Base-by-base conservation (phyloP, 2,329 filamentous ascomycete genomes). In the Ploettnerulaceae sp. region DNA sequence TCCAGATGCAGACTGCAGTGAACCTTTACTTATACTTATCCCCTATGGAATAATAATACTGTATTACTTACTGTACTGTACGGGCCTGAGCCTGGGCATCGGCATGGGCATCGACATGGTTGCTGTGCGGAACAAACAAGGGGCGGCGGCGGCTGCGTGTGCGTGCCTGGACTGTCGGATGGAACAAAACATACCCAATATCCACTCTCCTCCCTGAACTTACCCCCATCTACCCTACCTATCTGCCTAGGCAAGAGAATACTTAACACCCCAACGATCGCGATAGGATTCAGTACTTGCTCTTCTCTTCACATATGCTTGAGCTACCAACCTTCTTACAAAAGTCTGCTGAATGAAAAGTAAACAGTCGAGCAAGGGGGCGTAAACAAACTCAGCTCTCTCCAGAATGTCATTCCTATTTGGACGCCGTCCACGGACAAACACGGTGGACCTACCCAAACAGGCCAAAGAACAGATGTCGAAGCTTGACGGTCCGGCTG, bases 341-440 rank as follows among this genome's bases (percentile, higher is more conserved):
- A 47, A 14, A 21, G 18, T 11, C 37, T 17, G 32, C 36, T 43
- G 36, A 34, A 53, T 43, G 35, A 28, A 45, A 26, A 47, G 42
- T 57, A 55, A 55, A 56, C 48, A 53, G 17, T 25, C 31, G 31
- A 31, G 20, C 32, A 34, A 21, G n/a, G 11, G 11, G 29, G 18
- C 12, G 22, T 35, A 42, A 49, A 37, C 47, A 48, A 55, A 35
- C 36, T 36, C n/a, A 35, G 35, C 12, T 17, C 41, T 31, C 7
- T 17, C 29, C 28, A 53, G 45, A 7, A 88, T 88, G 83, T 80
- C 82, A 35, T 88, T 86, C 68, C 70, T 86, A 46, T 86, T 86
- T 63, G 75, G 74, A 49, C 72, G 74, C 58, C 82, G 66, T 74
- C 74, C 56, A 73, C 77, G 52, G 69, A 75, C 55, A 79, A 88